Percentiles rank a stretch among this genome's conserved stretches.
These are phyloP conservation scores for Chrysoporthe austroafricana DNA, from an alignment of 2,329 filamentous ascomycete species.

Conservation along the genomic window DNA sequence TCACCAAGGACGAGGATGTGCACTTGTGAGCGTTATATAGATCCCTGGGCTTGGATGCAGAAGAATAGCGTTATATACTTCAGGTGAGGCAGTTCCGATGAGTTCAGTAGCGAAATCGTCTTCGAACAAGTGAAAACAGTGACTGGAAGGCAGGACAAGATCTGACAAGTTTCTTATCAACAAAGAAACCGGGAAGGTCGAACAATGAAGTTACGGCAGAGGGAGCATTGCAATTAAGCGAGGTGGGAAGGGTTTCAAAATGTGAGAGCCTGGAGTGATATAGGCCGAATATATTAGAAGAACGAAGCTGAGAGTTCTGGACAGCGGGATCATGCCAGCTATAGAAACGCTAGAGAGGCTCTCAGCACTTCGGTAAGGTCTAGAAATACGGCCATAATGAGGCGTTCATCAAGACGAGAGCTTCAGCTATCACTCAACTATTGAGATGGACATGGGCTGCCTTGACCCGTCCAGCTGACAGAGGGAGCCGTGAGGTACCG, in stretches of 20 bases:
- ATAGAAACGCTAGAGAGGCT: neutral
- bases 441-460: neutral
- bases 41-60: neutral
- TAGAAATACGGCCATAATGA: neutral
- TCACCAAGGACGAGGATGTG: neutral
- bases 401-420: neutral
- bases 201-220: neutral
- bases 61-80: neutral
- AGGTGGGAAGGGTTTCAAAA: neutral
- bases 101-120: neutral
- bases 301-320: neutral
- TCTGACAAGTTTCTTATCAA: neutral
- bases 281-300: neutral
- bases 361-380: neutral
- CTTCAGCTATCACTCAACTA: slow-evolving; percentile 14
- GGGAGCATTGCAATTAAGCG: neutral
- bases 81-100: neutral
- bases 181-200: neutral
- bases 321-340: neutral
- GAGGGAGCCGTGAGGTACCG: neutral
- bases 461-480: neutral
- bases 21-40: too few relatives aligned
- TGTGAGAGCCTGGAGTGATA: neutral
- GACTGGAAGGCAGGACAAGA: neutral
- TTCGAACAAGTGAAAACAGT: neutral